A percentile compares a stretch with the other conserved stretches of the same genome.
phyloP scores from a whole-genome alignment of 352 stramenopile species.

The Sclerospora graminicola region DNA sequence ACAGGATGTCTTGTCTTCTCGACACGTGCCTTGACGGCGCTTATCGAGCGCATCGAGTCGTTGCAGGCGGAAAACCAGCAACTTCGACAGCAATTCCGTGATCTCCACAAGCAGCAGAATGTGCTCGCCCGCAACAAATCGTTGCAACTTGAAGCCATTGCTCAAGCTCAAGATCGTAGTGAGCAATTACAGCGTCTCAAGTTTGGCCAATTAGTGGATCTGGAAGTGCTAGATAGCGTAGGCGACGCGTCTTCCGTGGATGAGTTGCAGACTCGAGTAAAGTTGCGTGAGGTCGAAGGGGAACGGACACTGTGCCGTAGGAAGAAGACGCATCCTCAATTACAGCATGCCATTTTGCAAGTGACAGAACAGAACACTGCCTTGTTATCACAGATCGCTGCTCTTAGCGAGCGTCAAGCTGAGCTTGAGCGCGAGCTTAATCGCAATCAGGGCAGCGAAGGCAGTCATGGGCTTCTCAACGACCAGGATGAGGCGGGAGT shows the following conservation, averaged over 20 bases:
- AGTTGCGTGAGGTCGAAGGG: constrained; percentile 54
- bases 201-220: constrained; percentile 73
- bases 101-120: constrained; percentile 82
- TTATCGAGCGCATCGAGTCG: constrained; percentile 66
- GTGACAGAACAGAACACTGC: constrained; percentile 81
- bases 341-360: constrained; percentile 66
- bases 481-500: constrained; percentile 32
- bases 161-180: constrained; percentile 46
- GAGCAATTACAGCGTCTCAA: constrained; percentile 81
- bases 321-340: constrained; percentile 43
- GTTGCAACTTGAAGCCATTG: constrained; percentile 56
- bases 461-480: constrained; percentile 18
- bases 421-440: constrained; percentile 85
- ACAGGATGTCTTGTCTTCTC: constrained; percentile 64
- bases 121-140: constrained; percentile 75
- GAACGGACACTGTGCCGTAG: constrained; percentile 33
- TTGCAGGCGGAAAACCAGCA: constrained; percentile 73
- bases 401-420: constrained; percentile 65
- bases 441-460: constrained; percentile 14
- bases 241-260: constrained; percentile 59
- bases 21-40: constrained; percentile 24
- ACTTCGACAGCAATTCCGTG: too few species aligned
- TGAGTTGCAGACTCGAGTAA: constrained; percentile 65
- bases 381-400: constrained; percentile 65
- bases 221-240: constrained; percentile 83